Conservation (phyloP, 2,329 filamentous ascomycete genomes). For the Daldinia sp. region DNA sequence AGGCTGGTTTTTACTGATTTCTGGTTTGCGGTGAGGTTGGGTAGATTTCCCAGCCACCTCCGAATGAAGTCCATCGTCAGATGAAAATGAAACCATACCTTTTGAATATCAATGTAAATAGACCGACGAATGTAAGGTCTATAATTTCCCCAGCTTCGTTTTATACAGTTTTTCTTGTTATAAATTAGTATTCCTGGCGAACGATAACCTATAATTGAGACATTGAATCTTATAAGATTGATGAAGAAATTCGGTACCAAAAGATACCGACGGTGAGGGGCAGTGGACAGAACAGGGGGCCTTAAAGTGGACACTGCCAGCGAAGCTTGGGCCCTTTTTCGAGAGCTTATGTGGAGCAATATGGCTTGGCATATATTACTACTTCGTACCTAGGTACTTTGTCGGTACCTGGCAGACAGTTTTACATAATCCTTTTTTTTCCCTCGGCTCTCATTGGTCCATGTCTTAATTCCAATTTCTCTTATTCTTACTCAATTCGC, state of each 20-base stretch:
- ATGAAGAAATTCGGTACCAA: background rate
- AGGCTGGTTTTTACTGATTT: too few species aligned
- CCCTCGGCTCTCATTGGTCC: background rate
- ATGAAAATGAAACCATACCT: constrained; percentile 19
- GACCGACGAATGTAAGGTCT: background rate
- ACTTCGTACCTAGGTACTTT: too few species aligned
- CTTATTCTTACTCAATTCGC: background rate
- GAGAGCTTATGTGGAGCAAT: constrained; percentile 8
- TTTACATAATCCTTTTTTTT: background rate
- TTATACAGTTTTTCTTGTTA: background rate
- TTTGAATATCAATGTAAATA: background rate
- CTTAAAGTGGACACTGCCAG: constrained; percentile 9
- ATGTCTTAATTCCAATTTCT: background rate
- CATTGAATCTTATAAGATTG: constrained; percentile 7
- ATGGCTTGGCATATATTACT: background rate
- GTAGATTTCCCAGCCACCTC: constrained; percentile 33
- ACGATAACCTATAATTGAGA: constrained; percentile 7
- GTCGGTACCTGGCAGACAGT: background rate
- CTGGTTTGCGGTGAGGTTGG: constrained; percentile 31
- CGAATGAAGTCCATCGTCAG: constrained; percentile 2
- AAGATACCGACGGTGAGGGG: background rate
- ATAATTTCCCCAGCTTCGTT: constrained; percentile 2
- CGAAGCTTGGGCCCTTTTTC: constrained; percentile 30
- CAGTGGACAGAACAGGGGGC: background rate
- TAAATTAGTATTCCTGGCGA: background rate